Conservation (phyloP, 345 rosid species). For the Citrus australasica region DNA sequence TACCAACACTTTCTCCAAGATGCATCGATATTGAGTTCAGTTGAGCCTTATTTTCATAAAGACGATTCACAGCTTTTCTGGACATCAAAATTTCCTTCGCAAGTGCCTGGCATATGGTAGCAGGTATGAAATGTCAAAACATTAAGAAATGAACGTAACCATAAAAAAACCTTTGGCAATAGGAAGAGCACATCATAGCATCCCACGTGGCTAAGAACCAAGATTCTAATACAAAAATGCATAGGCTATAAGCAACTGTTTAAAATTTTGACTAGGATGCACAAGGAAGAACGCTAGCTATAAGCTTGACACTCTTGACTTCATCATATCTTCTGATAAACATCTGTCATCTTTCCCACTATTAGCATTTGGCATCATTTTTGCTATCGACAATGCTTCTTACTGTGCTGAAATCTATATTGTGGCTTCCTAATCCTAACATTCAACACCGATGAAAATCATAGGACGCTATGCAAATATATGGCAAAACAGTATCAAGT, state of each 20-base stretch:
- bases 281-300: not conserved
- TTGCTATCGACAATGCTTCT: not conserved
- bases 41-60: constrained; percentile 39
- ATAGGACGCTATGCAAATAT: not conserved
- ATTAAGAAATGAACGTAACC: not conserved
- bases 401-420: not conserved
- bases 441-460: not conserved
- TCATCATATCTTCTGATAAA: not conserved
- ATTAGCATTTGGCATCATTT: not conserved
- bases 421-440: not conserved
- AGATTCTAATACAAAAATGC: not conserved
- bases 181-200: not conserved
- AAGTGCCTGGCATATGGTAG: constrained; percentile 27
- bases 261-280: not conserved
- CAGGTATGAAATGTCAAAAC: constrained; percentile 2
- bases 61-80: constrained; percentile 39
- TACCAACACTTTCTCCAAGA: constrained; percentile 43
- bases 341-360: not conserved
- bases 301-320: not conserved
- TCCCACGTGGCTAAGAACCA: not conserved
- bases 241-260: not conserved
- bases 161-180: not conserved
- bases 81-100: constrained; percentile 36
- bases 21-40: constrained; percentile 44
- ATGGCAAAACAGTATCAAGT: not conserved